Percentiles rank a stretch among this genome's conserved stretches.
Evolutionary conservation across 805 yeast genomes (phyloP).

Genomic region (Jamesozyma jinghongensis): DNA sequence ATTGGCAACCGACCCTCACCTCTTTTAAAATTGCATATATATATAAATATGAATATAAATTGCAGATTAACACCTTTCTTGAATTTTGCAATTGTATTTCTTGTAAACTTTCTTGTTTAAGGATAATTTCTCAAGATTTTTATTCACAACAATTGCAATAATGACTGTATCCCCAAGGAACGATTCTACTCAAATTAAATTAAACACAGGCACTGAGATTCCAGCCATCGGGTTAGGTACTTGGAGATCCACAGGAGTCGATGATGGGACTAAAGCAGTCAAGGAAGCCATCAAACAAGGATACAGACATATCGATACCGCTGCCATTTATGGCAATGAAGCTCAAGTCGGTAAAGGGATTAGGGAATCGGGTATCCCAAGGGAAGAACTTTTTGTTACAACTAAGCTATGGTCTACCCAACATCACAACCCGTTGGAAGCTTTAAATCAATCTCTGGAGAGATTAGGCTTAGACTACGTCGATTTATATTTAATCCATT

Average conservation of each 20-base stretch:
- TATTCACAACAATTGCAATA: too few relatives aligned
- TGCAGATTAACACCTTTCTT: too few relatives aligned
- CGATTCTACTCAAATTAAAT: constrained; percentile 25
- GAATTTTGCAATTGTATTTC: too few relatives aligned
- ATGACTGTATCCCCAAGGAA: constrained; percentile 14
- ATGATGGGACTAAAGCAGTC: constrained; percentile 50
- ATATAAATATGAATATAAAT: too few relatives aligned
- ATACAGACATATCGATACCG: constrained; percentile 72
- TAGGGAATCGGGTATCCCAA: constrained; percentile 49
- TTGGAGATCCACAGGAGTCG: constrained; percentile 48
- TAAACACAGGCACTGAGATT: constrained; percentile 55
- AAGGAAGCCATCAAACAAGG: constrained; percentile 52
- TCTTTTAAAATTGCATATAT: too few relatives aligned
- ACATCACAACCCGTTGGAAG: constrained; percentile 41
- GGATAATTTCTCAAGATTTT: too few relatives aligned
- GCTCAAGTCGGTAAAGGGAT: constrained; percentile 51
- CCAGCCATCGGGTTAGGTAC: constrained; percentile 72
- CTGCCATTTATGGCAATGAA: constrained; percentile 61
- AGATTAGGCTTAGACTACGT: constrained; percentile 66
- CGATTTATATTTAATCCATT: constrained; percentile 71
- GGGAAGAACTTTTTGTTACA: constrained; percentile 59
- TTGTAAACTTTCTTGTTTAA: too few relatives aligned
- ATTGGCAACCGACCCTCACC: too few relatives aligned
- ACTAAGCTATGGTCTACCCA: constrained; percentile 59
- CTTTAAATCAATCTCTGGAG: constrained; percentile 48